Conservation (phyloP, 805 yeast species). For the Candida sonorensis region DNA sequence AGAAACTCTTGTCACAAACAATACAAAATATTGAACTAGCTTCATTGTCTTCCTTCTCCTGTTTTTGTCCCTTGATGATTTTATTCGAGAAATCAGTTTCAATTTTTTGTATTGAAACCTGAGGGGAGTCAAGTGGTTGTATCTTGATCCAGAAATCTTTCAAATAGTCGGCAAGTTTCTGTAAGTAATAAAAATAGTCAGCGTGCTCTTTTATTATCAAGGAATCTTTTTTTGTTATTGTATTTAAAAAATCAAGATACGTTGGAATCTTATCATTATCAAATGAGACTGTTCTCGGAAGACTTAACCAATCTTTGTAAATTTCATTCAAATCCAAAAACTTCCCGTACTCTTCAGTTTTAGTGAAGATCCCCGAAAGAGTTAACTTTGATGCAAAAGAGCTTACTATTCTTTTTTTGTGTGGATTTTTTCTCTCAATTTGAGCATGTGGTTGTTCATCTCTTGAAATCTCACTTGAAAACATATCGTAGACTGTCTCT, state of each 20-base stretch:
- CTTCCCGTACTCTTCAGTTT: constrained; percentile 60
- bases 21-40: constrained; percentile 43
- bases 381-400: constrained; percentile 42
- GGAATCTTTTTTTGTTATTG: constrained; percentile 10
- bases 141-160: constrained; percentile 37
- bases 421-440: constrained; percentile 19
- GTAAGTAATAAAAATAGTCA: constrained; percentile 39
- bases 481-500: constrained; percentile 27
- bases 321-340: constrained; percentile 48
- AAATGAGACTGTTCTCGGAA: constrained; percentile 22
- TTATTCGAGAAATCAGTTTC: constrained; percentile 9
- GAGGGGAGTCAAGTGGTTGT: constrained; percentile 41
- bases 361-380: constrained; percentile 44
- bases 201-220: constrained; percentile 22
- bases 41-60: constrained; percentile 1
- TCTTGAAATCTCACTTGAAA: constrained; percentile 12
- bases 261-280: constrained; percentile 10
- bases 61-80: constrained; percentile 3
- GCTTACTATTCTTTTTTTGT: constrained; percentile 40
- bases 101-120: constrained; percentile 22
- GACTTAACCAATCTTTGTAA: constrained; percentile 49
- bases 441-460: constrained; percentile 4
- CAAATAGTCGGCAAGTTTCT: constrained; percentile 43
- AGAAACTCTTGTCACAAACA: constrained; percentile 57
- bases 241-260: constrained; percentile 12